These are phyloP conservation scores for Solanum chilense DNA, from an alignment of 257 asterid genomes.

Conservation along the genomic window DNA sequence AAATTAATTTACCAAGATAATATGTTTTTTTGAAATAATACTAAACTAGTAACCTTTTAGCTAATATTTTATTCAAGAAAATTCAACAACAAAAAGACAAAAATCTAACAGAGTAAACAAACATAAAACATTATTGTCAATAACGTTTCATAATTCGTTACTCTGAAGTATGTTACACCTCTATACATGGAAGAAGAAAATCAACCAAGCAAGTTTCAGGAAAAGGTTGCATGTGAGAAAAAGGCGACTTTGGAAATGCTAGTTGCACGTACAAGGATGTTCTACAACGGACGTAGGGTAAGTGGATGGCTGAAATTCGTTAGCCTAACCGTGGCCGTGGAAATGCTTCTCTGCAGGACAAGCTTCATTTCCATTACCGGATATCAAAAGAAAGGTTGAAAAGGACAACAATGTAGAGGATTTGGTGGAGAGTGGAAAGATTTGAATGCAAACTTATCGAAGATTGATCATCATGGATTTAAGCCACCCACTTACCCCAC, in stretches of 20 bases:
- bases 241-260: conserved; percentile 75
- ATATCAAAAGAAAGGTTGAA: neutral
- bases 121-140: too few species aligned
- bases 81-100: too few species aligned
- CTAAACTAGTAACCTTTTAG: too few species aligned
- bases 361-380: neutral
- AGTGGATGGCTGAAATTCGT: conserved; percentile 82
- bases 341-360: neutral
- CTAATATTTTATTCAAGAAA: too few species aligned
- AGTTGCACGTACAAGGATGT: conserved; percentile 68
- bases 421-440: neutral
- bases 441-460: conserved; percentile 7
- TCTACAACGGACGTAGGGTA: conserved; percentile 73
- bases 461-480: conserved; percentile 61
- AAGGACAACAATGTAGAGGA: neutral
- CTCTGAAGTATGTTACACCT: neutral
- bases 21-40: too few species aligned
- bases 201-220: conserved; percentile 1
- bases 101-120: too few species aligned
- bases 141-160: too few species aligned
- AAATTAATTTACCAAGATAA: too few species aligned
- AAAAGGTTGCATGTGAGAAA: conserved; percentile 82
- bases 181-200: neutral
- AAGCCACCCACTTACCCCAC: conserved; percentile 88
- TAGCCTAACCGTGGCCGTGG: conserved; percentile 56